Evolutionary conservation across 225 moss, liverwort and hornwort species (phyloP).

Genomic region (Rhytidiadelphus loreus): DNA sequence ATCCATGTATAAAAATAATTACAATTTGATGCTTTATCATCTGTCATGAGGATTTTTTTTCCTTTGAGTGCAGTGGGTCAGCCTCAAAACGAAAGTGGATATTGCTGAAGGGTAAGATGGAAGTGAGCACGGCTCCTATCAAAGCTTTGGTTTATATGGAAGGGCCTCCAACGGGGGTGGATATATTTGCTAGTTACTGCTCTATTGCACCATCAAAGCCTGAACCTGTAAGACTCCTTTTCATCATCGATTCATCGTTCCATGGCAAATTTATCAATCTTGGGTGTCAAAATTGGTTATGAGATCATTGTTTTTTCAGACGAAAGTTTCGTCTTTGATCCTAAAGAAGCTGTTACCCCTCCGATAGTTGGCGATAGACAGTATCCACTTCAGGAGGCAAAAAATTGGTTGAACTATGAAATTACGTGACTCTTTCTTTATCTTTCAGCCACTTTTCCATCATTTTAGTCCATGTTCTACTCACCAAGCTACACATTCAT

Average conservation of each 20-base stretch:
- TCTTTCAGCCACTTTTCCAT: not conserved
- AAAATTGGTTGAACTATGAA: not conserved
- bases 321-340: not conserved
- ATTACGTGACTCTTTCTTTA: not conserved
- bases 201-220: conserved; percentile 23
- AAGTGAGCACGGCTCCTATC: conserved; percentile 15
- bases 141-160: conserved; percentile 42
- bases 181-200: conserved; percentile 34
- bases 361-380: not conserved
- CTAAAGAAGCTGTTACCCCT: not conserved
- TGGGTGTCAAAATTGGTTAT: not conserved
- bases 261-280: not conserved
- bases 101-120: conserved; percentile 32
- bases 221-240: conserved; percentile 8
- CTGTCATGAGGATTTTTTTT: not conserved
- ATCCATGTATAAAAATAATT: not conserved
- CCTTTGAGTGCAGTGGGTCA: conserved; percentile 16
- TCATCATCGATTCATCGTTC: not conserved
- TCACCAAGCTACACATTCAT: not conserved
- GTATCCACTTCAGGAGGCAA: not conserved
- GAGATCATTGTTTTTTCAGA: not conserved
- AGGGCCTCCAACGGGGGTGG: conserved; percentile 36
- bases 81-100: conserved; percentile 31
- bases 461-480: not conserved
- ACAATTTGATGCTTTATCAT: not conserved